Conservation (phyloP, 2,329 filamentous ascomycete species). For the Paradendryphiella salina region DNA sequence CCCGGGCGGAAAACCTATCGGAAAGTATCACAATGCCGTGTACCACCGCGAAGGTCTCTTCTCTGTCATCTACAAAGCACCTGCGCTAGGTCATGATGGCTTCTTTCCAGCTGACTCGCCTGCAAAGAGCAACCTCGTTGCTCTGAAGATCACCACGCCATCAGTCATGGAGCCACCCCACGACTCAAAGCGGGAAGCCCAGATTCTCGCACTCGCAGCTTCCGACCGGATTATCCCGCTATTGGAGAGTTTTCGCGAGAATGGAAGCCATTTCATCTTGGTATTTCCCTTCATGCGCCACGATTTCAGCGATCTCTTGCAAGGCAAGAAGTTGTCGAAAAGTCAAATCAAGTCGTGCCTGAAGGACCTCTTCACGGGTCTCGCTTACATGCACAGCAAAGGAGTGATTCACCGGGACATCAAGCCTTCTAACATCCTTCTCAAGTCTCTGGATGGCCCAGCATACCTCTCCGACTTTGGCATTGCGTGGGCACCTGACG, state of each 20-base stretch:
- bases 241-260: conserved; percentile 69
- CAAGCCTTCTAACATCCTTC: conserved; percentile 87
- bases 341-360: conserved; percentile 56
- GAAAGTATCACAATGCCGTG: conserved; percentile 59
- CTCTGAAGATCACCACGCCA: conserved; percentile 84
- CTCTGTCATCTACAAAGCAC: conserved; percentile 77
- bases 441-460: conserved; percentile 68
- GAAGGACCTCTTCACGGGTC: conserved; percentile 69
- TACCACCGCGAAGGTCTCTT: conserved; percentile 71
- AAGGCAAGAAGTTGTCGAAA: conserved; percentile 47
- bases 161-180: conserved; percentile 77
- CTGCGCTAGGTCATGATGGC: conserved; percentile 44
- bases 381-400: conserved; percentile 70
- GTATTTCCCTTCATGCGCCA: conserved; percentile 82
- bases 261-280: conserved; percentile 73
- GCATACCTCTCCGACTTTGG: conserved; percentile 89
- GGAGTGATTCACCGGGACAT: conserved; percentile 91
- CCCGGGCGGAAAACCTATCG: conserved; percentile 51
- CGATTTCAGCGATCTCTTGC: conserved; percentile 71
- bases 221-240: conserved; percentile 67
- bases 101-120: conserved; percentile 31
- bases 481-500: conserved; percentile 75
- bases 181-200: conserved; percentile 76
- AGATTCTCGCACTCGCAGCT: conserved; percentile 66
- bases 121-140: conserved; percentile 53